phyloP scores from a whole-genome alignment of 306 rosid genomes.

The Quercus cerris region DNA sequence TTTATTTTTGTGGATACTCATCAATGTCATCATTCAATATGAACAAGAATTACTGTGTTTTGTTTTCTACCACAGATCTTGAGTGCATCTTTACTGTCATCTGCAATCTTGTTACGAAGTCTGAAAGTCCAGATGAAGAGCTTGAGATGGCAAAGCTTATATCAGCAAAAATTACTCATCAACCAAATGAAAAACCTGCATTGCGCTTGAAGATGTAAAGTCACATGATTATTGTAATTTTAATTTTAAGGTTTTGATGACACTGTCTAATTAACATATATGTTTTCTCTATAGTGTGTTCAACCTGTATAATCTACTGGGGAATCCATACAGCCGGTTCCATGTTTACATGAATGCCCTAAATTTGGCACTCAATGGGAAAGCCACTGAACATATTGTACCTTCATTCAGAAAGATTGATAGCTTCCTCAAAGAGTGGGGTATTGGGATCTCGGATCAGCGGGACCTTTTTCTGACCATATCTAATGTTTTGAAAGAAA shows the following conservation, averaged over 20 bases:
- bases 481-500: conserved; percentile 77
- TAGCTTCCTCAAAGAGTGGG: conserved; percentile 90
- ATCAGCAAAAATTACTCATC: conserved; percentile 59
- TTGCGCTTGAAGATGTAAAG: conserved; percentile 81
- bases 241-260: not conserved
- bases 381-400: conserved; percentile 67
- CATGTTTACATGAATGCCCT: conserved; percentile 76
- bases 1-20: not conserved
- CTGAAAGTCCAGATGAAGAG: conserved; percentile 68
- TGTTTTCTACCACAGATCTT: conserved; percentile 46
- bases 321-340: conserved; percentile 69
- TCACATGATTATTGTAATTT: not conserved
- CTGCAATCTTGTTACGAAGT: conserved; percentile 75
- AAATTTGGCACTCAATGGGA: conserved; percentile 67
- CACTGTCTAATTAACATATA: not conserved
- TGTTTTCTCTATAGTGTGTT: conserved; percentile 55
- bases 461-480: conserved; percentile 69
- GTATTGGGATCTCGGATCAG: conserved; percentile 66
- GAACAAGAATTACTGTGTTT: not conserved
- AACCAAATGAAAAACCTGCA: conserved; percentile 76
- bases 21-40: not conserved
- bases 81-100: conserved; percentile 85
- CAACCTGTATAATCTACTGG: conserved; percentile 85
- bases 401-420: conserved; percentile 80
- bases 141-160: conserved; percentile 75